Evolutionary conservation across 2,329 filamentous ascomycete species (phyloP).

Genomic region (Trichoderma sp.): DNA sequence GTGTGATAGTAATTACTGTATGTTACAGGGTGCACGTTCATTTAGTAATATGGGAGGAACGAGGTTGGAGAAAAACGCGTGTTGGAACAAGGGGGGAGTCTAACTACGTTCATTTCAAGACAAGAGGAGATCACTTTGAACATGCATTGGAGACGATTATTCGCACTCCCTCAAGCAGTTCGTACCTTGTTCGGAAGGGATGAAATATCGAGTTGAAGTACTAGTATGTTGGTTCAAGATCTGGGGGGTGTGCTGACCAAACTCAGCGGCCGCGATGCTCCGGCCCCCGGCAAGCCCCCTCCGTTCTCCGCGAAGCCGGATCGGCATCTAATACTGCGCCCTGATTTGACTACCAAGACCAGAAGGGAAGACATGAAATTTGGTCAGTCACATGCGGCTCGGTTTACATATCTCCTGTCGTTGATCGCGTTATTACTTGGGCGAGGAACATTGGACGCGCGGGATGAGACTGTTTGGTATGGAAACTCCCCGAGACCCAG

Average conservation of each 20-base stretch:
- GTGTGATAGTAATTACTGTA: too few species aligned
- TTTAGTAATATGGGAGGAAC: too few species aligned
- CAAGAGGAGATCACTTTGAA: too few species aligned
- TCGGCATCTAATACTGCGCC: slow-evolving; percentile 5
- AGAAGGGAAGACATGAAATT: not conserved
- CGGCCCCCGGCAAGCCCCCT: not conserved
- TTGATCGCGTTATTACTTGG: too few species aligned
- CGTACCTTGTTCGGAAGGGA: not conserved
- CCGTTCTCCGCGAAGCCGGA: slow-evolving; percentile 14
- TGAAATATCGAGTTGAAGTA: not conserved
- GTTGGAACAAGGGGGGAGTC: too few species aligned
- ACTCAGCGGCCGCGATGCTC: not conserved
- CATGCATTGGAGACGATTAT: too few species aligned
- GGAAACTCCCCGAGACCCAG: slow-evolving; percentile 8
- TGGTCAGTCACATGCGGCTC: not conserved
- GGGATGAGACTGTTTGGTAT: slow-evolving; percentile 21
- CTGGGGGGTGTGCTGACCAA: slow-evolving; percentile 1
- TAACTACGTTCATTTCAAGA: too few species aligned
- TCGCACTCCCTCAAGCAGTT: not conserved
- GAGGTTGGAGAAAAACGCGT: too few species aligned
- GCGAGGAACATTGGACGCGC: not conserved
- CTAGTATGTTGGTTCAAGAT: not conserved
- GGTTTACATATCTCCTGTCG: not conserved
- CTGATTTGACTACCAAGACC: not conserved
- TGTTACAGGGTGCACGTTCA: too few species aligned